Percentiles rank a stretch among this genome's conserved stretches.
These are phyloP conservation scores for Microdochium nivale DNA, from an alignment of 2,329 filamentous ascomycete species.

Conservation along the genomic window DNA sequence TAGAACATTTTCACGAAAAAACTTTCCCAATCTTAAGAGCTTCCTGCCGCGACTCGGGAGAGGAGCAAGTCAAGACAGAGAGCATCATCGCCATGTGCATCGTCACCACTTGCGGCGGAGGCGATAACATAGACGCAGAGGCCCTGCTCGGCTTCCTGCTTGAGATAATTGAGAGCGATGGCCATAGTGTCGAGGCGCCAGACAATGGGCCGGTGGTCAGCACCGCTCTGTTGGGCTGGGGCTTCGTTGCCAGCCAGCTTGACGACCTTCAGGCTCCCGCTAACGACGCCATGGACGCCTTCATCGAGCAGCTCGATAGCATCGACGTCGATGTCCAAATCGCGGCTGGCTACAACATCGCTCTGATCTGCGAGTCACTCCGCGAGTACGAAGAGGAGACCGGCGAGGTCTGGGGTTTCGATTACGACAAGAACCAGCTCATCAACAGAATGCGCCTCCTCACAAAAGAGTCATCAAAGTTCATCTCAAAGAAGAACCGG, in stretches of 20 bases:
- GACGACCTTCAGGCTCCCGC: conserved; percentile 66
- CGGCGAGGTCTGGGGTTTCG: conserved; percentile 38
- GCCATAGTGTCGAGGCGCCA: conserved; percentile 59
- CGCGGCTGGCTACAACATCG: conserved; percentile 71
- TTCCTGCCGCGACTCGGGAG: conserved; percentile 58
- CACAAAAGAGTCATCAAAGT: conserved; percentile 36
- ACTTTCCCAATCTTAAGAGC: conserved; percentile 50
- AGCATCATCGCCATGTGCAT: conserved; percentile 68
- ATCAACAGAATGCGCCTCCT: conserved; percentile 38
- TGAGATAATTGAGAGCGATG: conserved; percentile 74
- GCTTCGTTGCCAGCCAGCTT: conserved; percentile 68
- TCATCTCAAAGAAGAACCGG: conserved; percentile 39
- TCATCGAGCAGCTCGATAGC: conserved; percentile 79
- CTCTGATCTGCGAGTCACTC: conserved; percentile 69
- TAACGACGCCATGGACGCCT: conserved; percentile 66
- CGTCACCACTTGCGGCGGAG: conserved; percentile 69
- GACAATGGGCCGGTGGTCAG: conserved; percentile 65
- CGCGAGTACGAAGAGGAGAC: conserved; percentile 39
- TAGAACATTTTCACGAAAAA: conserved; percentile 57
- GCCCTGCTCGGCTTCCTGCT: conserved; percentile 69
- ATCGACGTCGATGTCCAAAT: conserved; percentile 65
- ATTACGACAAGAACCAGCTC: conserved; percentile 40
- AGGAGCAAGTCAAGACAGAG: conserved; percentile 54
- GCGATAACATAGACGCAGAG: conserved; percentile 55
- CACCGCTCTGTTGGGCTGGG: conserved; percentile 71